Evolutionary conservation across 768 basidiomycete species (phyloP).

Genomic region (Mycena alexandri): DNA sequence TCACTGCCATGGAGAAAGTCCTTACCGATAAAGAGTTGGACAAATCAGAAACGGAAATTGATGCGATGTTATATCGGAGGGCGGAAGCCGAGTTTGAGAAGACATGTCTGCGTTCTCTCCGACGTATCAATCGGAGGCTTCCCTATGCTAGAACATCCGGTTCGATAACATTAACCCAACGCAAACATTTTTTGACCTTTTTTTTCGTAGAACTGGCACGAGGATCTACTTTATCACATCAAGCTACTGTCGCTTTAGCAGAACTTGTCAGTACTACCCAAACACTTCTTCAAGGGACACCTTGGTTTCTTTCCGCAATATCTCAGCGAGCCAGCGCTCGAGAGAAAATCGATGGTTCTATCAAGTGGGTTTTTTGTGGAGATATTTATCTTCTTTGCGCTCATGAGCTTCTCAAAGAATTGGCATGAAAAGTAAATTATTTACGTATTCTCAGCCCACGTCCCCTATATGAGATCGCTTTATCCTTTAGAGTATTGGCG

Average conservation of each 20-base stretch:
- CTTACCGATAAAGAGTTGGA: slow-evolving; percentile 1
- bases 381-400: no score
- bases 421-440: no score
- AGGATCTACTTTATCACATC: background rate
- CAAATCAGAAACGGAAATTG: background rate
- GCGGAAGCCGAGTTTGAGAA: slow-evolving; percentile 4
- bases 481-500: slow-evolving; percentile 11
- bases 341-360: no score
- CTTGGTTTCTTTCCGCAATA: no score
- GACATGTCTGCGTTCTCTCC: background rate
- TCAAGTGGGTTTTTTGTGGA: no score
- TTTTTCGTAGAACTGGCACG: background rate
- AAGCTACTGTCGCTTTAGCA: background rate
- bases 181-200: background rate
- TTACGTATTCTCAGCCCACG: no score
- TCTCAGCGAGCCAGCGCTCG: no score
- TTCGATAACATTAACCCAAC: background rate
- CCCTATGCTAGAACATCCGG: background rate
- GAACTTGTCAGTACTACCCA: no score
- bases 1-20: background rate
- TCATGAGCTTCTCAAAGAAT: no score
- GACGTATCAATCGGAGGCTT: background rate
- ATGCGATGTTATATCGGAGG: background rate
- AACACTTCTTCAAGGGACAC: no score
- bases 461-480: no score